phyloP scores from a whole-genome alignment of 176 grass and related monocot species.

The Panicum miliaceum region DNA sequence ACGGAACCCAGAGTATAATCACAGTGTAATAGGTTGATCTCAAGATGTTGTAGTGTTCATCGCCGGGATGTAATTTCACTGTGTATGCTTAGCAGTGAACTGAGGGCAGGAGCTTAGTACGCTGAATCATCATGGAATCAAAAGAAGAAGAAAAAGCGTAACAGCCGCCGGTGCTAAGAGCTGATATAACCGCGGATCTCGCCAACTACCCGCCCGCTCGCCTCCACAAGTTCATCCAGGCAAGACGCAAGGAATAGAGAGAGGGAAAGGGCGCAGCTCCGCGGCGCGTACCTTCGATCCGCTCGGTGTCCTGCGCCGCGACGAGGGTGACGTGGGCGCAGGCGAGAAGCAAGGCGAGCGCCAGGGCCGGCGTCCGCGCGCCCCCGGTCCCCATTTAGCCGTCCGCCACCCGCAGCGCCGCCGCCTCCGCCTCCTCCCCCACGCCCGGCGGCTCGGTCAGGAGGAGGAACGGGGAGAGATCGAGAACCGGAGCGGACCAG shows the following conservation, averaged over 20 bases:
- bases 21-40: too few species aligned
- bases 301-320: slow-evolving; percentile 58
- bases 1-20: too few species aligned
- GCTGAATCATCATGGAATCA: background rate
- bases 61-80: background rate
- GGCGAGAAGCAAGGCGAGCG: slow-evolving; percentile 42
- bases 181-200: slow-evolving; percentile 14
- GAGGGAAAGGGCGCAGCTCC: background rate
- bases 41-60: background rate
- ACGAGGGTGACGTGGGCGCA: background rate
- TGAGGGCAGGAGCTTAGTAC: background rate
- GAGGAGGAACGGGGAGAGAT: background rate
- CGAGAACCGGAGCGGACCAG: background rate
- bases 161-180: background rate
- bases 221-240: background rate
- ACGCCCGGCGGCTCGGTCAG: background rate
- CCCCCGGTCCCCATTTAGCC: slow-evolving; percentile 25
- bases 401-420: background rate
- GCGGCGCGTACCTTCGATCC: slow-evolving; percentile 53
- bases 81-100: background rate
- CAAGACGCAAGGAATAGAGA: background rate
- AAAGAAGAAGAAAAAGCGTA: background rate
- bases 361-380: slow-evolving; percentile 23
- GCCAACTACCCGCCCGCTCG: background rate
- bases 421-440: background rate